phyloP scores from a whole-genome alignment of 2,329 filamentous ascomycete genomes.

The Arthrinium phaeospermum region DNA sequence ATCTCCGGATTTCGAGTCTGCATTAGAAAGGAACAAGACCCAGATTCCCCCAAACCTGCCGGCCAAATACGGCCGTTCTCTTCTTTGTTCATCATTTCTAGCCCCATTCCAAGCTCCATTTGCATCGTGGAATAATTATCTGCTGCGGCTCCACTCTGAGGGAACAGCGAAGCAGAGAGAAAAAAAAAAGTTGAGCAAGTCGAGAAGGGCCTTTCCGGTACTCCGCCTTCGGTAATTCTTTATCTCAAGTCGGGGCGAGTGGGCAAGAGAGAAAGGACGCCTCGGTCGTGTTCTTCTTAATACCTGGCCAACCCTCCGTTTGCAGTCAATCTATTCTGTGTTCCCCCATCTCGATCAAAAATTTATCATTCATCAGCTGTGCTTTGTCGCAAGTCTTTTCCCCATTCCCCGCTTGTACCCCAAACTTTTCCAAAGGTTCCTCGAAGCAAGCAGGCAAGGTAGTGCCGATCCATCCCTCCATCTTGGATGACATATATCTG shows the following conservation, averaged over 20 bases:
- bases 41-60: conserved; percentile 8
- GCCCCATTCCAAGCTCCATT: conserved; percentile 16
- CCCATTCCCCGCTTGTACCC: conserved; percentile 10
- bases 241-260: background rate
- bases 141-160: background rate
- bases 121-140: conserved; percentile 14
- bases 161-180: background rate
- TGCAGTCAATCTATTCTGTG: background rate
- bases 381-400: background rate
- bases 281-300: background rate
- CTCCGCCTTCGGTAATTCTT: conserved; percentile 23
- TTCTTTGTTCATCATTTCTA: conserved; percentile 9
- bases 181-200: background rate
- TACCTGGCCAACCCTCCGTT: background rate
- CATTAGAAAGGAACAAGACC: background rate
- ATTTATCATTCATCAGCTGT: background rate
- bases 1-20: conserved; percentile 11
- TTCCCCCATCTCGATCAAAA: conserved; percentile 10
- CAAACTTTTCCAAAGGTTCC: background rate
- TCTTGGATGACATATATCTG: conserved; percentile 19
- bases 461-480: conserved; percentile 7
- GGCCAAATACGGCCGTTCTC: conserved; percentile 20
- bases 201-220: conserved; percentile 16
- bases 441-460: background rate
- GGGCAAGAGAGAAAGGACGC: background rate